Evolutionary conservation across 2,329 filamentous ascomycete genomes (phyloP), one percentile per base, ranked within the genome.

Genomic region (Microsporum canis): DNA sequence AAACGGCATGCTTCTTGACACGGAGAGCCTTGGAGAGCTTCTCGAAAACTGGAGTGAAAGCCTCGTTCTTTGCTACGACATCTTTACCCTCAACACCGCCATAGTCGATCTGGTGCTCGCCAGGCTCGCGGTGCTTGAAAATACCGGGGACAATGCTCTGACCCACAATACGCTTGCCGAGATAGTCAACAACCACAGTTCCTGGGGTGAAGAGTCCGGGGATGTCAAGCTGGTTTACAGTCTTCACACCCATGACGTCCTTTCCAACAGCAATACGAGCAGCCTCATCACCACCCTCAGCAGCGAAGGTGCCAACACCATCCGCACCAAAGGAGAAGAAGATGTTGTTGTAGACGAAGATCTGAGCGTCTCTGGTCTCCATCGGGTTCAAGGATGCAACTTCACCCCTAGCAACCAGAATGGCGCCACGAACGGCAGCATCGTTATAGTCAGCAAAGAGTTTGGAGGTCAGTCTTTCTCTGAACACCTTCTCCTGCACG

Each of bases 271-370:
- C 94, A 61, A 97, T 90, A 62, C 92, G 85, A 12, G 94, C 94
- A 66, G 94, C 94, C 77, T 99, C 94, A 66, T 99, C 92, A 23
- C 94, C 94, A 66, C 94, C 94, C 76, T 99, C 94, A 2, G 88
- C 91, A 8, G 91, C 91, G 74, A 99, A 99, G 14, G 94, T 99
- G 49, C 94, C 92, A 53, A 97, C 94, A 59, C 94, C 95, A 73
- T 99, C 94, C 51, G 94, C 92, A 64, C 94, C 94, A 68, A 96
- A 97, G 0, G 94, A 97, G 79, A 96, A 99, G 79, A 99, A 99
- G 67, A 99, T 91, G 76, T 99, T 99, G 80, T 97, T 97, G 80
- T 97, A 96, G 29, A 99, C 92, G 70, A 96, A 99, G 66, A 99
- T 99, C 73, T 99, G 94, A 3, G 94, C 94, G 73, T 99, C 92